These are phyloP conservation scores for Thelonectria discophora DNA, from an alignment of 2,329 filamentous ascomycete genomes.

Conservation along the genomic window DNA sequence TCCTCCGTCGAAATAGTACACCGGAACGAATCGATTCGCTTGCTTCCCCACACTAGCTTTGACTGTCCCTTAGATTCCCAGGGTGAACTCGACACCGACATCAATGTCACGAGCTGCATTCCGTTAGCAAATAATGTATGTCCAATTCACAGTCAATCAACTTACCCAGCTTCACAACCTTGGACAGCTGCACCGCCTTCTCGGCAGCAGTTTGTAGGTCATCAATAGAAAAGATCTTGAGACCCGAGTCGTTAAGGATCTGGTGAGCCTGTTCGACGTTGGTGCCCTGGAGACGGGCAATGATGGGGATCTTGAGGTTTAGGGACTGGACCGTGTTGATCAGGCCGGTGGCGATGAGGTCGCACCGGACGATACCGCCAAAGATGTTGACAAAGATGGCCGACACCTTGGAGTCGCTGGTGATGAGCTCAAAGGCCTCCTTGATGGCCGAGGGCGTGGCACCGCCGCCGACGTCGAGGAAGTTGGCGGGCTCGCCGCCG, in stretches of 20 bases:
- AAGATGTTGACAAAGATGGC: constrained; percentile 99
- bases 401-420: constrained; percentile 95
- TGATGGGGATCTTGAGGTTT: constrained; percentile 96
- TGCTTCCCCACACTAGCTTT: constrained; percentile 25
- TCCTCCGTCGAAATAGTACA: constrained; percentile 44
- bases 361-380: constrained; percentile 97
- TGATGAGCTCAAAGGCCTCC: constrained; percentile 98
- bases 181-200: constrained; percentile 98
- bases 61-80: constrained; percentile 78
- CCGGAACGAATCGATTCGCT: constrained; percentile 32
- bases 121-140: constrained; percentile 31
- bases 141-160: constrained; percentile 35
- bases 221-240: constrained; percentile 99
- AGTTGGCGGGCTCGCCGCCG: constrained; percentile 95
- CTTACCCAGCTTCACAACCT: constrained; percentile 97
- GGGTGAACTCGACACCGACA: constrained; percentile 92
- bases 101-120: constrained; percentile 87
- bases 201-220: constrained; percentile 97
- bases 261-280: constrained; percentile 96
- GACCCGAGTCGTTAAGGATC: constrained; percentile 92
- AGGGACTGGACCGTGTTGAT: constrained; percentile 95
- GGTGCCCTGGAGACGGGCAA: constrained; percentile 96
- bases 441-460: constrained; percentile 96
- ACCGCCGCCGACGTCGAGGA: constrained; percentile 97
- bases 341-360: constrained; percentile 94